These are phyloP conservation scores for Blastosporella zonata DNA, from an alignment of 1,284 basidiomycete genomes.

Conservation along the genomic window DNA sequence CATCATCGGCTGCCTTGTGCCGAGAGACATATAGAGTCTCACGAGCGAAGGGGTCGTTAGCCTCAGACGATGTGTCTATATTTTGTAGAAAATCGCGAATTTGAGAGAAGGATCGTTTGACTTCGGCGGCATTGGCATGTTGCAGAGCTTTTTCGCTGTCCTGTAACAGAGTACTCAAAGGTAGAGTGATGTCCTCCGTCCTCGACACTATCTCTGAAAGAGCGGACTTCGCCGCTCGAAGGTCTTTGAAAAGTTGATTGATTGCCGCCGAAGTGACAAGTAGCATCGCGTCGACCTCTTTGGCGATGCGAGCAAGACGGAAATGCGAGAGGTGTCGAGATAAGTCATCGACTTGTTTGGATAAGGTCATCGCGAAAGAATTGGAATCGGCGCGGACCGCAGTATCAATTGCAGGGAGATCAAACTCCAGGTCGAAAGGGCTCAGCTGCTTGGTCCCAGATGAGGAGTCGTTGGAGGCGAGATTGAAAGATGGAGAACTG, in stretches of 20 bases:
- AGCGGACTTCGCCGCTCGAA: slow-evolving; percentile 32
- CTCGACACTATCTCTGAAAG: slow-evolving; percentile 21
- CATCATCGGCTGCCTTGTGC: slow-evolving; percentile 44
- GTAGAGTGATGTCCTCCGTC: slow-evolving; percentile 24
- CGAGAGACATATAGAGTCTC: slow-evolving; percentile 47
- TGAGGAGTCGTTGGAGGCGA: slow-evolving; percentile 30
- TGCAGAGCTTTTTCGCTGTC: slow-evolving; percentile 36
- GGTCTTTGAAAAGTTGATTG: slow-evolving; percentile 34
- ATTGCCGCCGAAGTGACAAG: slow-evolving; percentile 36
- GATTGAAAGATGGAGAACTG: slow-evolving; percentile 15
- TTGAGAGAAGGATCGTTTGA: slow-evolving; percentile 48
- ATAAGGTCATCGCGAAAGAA: slow-evolving; percentile 59
- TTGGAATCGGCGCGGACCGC: slow-evolving; percentile 72
- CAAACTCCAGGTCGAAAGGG: slow-evolving; percentile 50
- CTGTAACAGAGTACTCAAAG: slow-evolving; percentile 34
- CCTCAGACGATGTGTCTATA: slow-evolving; percentile 45
- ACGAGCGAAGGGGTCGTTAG: slow-evolving; percentile 38
- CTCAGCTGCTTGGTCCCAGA: slow-evolving; percentile 31
- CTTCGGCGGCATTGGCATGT: slow-evolving; percentile 33
- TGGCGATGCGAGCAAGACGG: slow-evolving; percentile 50
- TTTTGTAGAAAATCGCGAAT: slow-evolving; percentile 48
- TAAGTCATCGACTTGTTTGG: slow-evolving; percentile 50
- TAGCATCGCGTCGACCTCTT: slow-evolving; percentile 47
- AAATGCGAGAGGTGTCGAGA: slow-evolving; percentile 47
- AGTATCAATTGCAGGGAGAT: slow-evolving; percentile 60